Percentiles rank a stretch among this genome's conserved stretches.
Evolutionary conservation across 768 basidiomycete genomes (phyloP).

Genomic region (Psilocybe cubensis): DNA sequence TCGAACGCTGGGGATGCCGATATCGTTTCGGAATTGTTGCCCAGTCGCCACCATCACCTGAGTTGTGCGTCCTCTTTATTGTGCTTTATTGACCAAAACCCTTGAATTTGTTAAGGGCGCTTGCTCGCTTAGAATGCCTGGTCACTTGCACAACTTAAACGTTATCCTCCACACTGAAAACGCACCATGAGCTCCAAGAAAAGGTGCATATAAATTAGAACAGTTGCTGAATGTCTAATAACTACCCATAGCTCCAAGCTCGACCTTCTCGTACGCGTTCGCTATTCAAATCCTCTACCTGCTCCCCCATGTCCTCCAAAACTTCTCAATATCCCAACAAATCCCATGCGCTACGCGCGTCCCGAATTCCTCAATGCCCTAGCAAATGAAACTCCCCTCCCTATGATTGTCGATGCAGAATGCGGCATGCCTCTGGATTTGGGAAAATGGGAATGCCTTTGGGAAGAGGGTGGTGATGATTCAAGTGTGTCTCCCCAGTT

Average conservation of each 20-base stretch:
- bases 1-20: background rate
- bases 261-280: constrained; percentile 90
- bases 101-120: background rate
- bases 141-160: background rate
- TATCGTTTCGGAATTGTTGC: background rate
- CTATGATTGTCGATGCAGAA: constrained; percentile 97
- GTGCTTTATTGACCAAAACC: constrained; percentile 15
- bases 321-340: constrained; percentile 88
- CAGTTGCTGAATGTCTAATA: background rate
- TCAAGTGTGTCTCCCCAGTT: constrained; percentile 45
- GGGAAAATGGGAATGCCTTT: constrained; percentile 79
- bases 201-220: constrained; percentile 17
- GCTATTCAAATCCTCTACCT: constrained; percentile 93
- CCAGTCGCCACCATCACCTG: background rate
- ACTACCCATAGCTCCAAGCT: constrained; percentile 57
- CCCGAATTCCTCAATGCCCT: constrained; percentile 85
- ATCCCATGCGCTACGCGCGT: constrained; percentile 84
- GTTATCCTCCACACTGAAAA: background rate
- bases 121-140: background rate
- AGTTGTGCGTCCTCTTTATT: constrained; percentile 12
- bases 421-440: constrained; percentile 96
- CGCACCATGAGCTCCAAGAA: constrained; percentile 28
- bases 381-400: constrained; percentile 80
- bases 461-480: constrained; percentile 80
- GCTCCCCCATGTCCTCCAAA: constrained; percentile 98